Evolutionary conservation across 768 basidiomycete genomes (phyloP), one percentile per base, ranked within the genome.

Genomic region (Strobilomyces confusus): DNA sequence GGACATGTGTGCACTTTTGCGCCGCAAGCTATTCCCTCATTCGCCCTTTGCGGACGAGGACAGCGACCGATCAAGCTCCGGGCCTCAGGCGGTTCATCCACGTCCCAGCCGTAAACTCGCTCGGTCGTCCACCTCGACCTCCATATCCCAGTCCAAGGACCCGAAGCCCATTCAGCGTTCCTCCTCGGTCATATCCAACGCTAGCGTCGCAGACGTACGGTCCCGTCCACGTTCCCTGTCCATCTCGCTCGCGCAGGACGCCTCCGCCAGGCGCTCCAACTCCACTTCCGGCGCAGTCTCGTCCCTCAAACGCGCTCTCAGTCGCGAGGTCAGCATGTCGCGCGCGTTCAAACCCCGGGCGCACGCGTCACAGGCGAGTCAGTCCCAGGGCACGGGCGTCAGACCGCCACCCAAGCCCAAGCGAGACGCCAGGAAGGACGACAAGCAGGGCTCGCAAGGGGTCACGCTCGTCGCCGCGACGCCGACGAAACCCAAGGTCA

Each of bases 271-370:
- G 38, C 70, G 73, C n/a, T 57, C 64, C 52, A 55, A 62, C 73
- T 20, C 60, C 13, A 42, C 43, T 14, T 59, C 72, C 62, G 44
- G 72, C 72, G 62, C 73, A 67, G 52, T 62, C 0, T 64, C 65
- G 9, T 66, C 70, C 7, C 80, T 81, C 62, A 81, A 80, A 56
- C 76, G 79, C 11, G 70, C 79, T 1, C 69, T 89, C n/a, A 82
- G 76, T 53, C 77, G 86, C 30, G 87, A 90, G 64, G 75, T 89
- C 57, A 89, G 85, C 69, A 91, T 90, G 88, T 82, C 83, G 17
- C 77, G 86, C 30, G 78, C 71, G 22, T 88, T 89, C 70, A 87
- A 82, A 62, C 75, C 75, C 43, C 51, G 77, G 59, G 52, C 56
- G 52, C 53, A 59, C 44, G 45, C 40, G 19, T 55, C 56, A 19